Percentiles rank a stretch among this genome's conserved stretches.
Conservation (phyloP, 176 grass and related monocot genomes). For the Aegilops sharonensis region DNA sequence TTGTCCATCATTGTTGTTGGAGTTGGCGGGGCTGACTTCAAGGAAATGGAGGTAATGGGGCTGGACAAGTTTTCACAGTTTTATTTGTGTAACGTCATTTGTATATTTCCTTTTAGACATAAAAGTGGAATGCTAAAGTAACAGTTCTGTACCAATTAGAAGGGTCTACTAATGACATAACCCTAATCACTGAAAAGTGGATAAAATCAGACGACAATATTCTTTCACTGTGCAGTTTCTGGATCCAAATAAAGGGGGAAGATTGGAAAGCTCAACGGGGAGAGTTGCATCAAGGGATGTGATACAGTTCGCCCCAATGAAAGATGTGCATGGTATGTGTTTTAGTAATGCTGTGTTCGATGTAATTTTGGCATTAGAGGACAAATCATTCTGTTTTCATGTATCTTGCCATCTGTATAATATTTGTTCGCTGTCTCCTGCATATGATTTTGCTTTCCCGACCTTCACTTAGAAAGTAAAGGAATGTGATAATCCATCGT, state of each 20-base stretch:
- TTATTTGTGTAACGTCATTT: conserved; percentile 9
- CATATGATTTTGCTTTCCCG: neutral
- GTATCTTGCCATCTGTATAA: neutral
- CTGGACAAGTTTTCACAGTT: conserved; percentile 9
- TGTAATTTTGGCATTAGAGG: neutral
- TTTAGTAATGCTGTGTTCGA: neutral
- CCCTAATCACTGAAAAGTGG: neutral
- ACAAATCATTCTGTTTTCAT: neutral
- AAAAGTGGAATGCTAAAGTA: conserved; percentile 8
- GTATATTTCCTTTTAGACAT: conserved; percentile 14
- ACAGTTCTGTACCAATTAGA: neutral
- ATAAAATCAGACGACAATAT: no score
- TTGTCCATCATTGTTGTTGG: conserved; percentile 88
- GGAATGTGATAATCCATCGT: conserved; percentile 10
- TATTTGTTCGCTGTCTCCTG: neutral
- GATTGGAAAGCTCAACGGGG: conserved; percentile 78
- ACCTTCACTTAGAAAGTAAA: conserved; percentile 10
- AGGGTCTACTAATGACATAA: neutral
- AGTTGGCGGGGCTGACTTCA: conserved; percentile 96
- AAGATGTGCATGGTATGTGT: conserved; percentile 72
- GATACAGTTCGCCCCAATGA: conserved; percentile 89
- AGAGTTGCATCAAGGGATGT: conserved; percentile 89
- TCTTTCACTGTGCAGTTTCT: conserved; percentile 56
- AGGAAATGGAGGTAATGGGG: conserved; percentile 91
- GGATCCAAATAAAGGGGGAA: conserved; percentile 93